Evolutionary conservation across 2,329 filamentous ascomycete genomes (phyloP).

Genomic region (Penicillium hordei): DNA sequence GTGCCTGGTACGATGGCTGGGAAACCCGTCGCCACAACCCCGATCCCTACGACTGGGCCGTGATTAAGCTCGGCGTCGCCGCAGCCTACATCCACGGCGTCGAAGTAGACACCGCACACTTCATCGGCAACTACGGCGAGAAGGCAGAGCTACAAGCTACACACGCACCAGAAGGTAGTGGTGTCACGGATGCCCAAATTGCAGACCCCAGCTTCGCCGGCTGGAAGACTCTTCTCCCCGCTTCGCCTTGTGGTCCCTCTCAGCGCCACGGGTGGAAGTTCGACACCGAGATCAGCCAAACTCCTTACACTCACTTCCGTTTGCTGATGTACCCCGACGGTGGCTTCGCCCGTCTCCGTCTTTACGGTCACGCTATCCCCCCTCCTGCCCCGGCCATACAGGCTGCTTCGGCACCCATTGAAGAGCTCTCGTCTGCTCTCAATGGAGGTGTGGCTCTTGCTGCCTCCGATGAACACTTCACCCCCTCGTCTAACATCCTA

Average conservation of each 20-base stretch:
- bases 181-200: conserved; percentile 32
- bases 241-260: conserved; percentile 41
- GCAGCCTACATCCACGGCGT: conserved; percentile 42
- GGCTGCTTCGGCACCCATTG: conserved; percentile 16
- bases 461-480: conserved; percentile 46
- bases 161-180: conserved; percentile 21
- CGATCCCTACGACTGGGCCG: conserved; percentile 59
- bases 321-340: conserved; percentile 50
- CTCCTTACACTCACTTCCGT: conserved; percentile 44
- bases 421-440: conserved; percentile 45
- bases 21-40: conserved; percentile 63
- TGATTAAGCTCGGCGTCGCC: conserved; percentile 57
- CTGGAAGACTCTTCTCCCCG: conserved; percentile 44
- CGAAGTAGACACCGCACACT: conserved; percentile 48
- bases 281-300: conserved; percentile 18
- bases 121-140: conserved; percentile 49
- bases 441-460: conserved; percentile 42
- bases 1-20: conserved; percentile 66
- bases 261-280: conserved; percentile 46
- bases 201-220: conserved; percentile 33
- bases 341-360: conserved; percentile 44
- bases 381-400: conserved; percentile 19
- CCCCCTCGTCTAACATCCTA: conserved; percentile 41
- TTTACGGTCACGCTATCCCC: conserved; percentile 46
- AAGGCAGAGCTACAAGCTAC: conserved; percentile 43